These are phyloP conservation scores for Pseudozyma sp. DNA, from an alignment of 1,284 basidiomycete species.

Conservation along the genomic window DNA sequence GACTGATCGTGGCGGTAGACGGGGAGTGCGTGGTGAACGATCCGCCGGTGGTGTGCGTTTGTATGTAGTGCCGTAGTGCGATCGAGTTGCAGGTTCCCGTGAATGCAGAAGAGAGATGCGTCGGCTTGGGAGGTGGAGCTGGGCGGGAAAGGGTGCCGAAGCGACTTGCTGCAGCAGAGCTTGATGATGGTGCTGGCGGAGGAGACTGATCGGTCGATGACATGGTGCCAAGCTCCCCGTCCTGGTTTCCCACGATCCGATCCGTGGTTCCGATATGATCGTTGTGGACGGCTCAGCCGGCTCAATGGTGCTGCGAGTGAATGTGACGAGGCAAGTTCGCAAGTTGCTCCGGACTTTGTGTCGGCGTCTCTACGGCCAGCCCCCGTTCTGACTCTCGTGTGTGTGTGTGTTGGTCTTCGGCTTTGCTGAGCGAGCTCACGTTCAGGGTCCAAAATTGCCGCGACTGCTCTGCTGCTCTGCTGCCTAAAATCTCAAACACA, in stretches of 20 bases:
- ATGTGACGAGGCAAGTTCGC: no score
- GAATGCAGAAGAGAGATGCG: slow-evolving; percentile 52
- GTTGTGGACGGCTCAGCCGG: no score
- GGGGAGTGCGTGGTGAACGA: slow-evolving; percentile 34
- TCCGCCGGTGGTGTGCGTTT: slow-evolving; percentile 46
- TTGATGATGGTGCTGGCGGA: slow-evolving; percentile 8
- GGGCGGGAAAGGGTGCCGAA: slow-evolving; percentile 43
- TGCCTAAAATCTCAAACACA: neutral
- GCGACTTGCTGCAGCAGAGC: slow-evolving; percentile 22
- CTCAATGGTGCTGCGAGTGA: no score
- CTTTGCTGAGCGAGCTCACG: neutral
- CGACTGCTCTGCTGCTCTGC: no score
- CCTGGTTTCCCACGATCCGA: no score
- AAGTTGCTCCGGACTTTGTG: no score
- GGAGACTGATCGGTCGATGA: slow-evolving; percentile 12
- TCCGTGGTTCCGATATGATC: no score
- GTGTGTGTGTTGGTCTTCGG: slow-evolving; percentile 2
- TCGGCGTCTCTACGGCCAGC: no score
- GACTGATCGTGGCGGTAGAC: slow-evolving; percentile 30
- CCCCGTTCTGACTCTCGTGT: no score
- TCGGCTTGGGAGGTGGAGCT: slow-evolving; percentile 53
- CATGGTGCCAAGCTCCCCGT: neutral
- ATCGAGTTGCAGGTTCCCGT: slow-evolving; percentile 59
- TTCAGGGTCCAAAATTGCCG: slow-evolving; percentile 6
- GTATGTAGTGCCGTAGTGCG: slow-evolving; percentile 55